These are phyloP conservation scores for Lentinula edodes DNA, from an alignment of 768 basidiomycete genomes.

Conservation along the genomic window DNA sequence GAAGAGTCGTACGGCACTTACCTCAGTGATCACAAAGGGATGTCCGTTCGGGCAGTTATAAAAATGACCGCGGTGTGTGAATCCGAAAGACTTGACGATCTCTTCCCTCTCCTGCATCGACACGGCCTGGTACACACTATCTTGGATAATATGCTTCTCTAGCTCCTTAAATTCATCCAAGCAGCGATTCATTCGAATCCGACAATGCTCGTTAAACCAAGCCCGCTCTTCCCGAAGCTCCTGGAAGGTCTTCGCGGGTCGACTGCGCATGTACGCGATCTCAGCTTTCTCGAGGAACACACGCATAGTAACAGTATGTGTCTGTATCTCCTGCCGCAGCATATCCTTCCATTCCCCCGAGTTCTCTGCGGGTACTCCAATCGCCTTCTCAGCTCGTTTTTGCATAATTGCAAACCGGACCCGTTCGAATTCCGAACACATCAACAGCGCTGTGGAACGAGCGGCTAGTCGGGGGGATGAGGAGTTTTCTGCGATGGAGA, in stretches of 20 bases:
- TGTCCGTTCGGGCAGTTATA: slow-evolving; percentile 57
- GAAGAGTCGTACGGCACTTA: slow-evolving; percentile 17
- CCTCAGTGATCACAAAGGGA: slow-evolving; percentile 40
- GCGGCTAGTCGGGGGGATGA: slow-evolving; percentile 50
- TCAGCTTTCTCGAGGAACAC: slow-evolving; percentile 22
- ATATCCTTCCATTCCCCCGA: background rate
- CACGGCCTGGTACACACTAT: slow-evolving; percentile 46
- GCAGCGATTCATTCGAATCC: slow-evolving; percentile 27
- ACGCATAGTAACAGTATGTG: slow-evolving; percentile 19
- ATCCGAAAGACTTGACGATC: slow-evolving; percentile 45
- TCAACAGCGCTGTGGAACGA: slow-evolving; percentile 32
- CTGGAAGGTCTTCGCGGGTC: slow-evolving; percentile 12
- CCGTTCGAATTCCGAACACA: slow-evolving; percentile 42
- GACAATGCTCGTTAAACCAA: slow-evolving; percentile 44
- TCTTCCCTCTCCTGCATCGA: slow-evolving; percentile 47
- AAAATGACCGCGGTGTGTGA: slow-evolving; percentile 32
- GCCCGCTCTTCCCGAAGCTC: slow-evolving; percentile 20
- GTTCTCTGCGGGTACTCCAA: background rate
- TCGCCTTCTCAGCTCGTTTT: slow-evolving; percentile 15
- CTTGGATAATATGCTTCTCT: slow-evolving; percentile 28
- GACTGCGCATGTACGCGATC: slow-evolving; percentile 12
- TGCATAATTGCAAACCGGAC: slow-evolving; percentile 39
- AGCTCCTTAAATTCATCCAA: slow-evolving; percentile 42
- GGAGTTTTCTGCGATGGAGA: slow-evolving; percentile 40
- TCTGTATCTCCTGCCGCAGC: background rate